Evolutionary conservation across 2,329 filamentous ascomycete species (phyloP).

Genomic region (Diplocarpon mali): DNA sequence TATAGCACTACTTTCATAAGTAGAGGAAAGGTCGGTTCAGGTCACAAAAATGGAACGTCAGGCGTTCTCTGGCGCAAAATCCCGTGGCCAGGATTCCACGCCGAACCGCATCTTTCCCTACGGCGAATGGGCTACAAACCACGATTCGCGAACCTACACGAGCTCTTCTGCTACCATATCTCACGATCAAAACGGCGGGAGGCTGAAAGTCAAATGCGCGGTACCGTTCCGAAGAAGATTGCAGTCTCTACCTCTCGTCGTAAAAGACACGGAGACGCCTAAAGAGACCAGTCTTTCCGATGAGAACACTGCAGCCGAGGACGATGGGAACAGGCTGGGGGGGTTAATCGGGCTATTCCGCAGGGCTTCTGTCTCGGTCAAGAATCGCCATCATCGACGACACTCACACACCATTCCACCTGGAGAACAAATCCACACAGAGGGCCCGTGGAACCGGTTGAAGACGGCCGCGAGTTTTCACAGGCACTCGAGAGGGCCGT

Average conservation of each 20-base stretch:
- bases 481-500: conserved; percentile 19
- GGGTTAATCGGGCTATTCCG: conserved; percentile 22
- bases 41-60: too few species aligned
- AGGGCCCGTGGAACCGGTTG: conserved; percentile 21
- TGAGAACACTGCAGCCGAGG: conserved; percentile 1
- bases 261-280: conserved; percentile 5
- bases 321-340: conserved; percentile 15
- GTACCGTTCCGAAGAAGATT: conserved; percentile 16
- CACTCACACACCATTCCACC: conserved; percentile 18
- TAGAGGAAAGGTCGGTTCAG: too few species aligned
- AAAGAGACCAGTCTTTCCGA: neutral
- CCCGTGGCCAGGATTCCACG: too few species aligned
- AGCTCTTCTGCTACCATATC: conserved; percentile 22
- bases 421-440: conserved; percentile 20
- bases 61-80: too few species aligned
- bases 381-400: conserved; percentile 21
- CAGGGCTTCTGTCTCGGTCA: conserved; percentile 25
- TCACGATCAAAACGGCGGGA: conserved; percentile 13
- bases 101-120: conserved; percentile 24
- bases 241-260: conserved; percentile 14
- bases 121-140: conserved; percentile 31
- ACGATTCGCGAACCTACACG: conserved; percentile 26
- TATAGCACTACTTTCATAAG: too few species aligned
- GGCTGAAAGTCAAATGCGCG: neutral
- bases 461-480: conserved; percentile 26